Conservation (phyloP, 176 grass and related monocot genomes). For the Canna indica region DNA sequence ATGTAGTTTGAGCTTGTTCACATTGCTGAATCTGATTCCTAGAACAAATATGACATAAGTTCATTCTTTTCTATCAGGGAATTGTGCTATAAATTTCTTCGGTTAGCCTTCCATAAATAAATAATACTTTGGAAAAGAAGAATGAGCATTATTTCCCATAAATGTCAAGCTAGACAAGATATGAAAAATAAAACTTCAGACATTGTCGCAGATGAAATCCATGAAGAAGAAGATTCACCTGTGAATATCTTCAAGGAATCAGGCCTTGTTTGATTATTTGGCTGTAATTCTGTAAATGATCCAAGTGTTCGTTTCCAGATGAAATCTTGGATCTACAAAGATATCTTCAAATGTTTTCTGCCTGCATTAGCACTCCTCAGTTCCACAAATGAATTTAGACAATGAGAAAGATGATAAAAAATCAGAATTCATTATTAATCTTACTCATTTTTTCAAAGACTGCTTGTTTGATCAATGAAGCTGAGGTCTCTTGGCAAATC, state of each 20-base stretch:
- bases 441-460: slow-evolving; percentile 48
- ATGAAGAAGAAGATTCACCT: slow-evolving; percentile 23
- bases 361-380: slow-evolving; percentile 17
- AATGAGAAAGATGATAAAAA: background rate
- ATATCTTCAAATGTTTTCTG: slow-evolving; percentile 54
- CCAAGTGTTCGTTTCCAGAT: slow-evolving; percentile 30
- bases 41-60: too few species aligned
- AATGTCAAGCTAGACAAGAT: too few species aligned
- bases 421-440: background rate
- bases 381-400: background rate
- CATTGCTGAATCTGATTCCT: too few species aligned
- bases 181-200: background rate
- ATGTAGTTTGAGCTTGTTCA: too few species aligned
- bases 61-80: too few species aligned
- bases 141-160: too few species aligned
- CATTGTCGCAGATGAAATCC: too few species aligned
- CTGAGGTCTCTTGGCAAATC: slow-evolving; percentile 36
- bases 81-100: too few species aligned
- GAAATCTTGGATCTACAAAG: slow-evolving; percentile 51
- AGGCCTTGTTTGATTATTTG: slow-evolving; percentile 37
- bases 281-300: slow-evolving; percentile 10
- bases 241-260: slow-evolving; percentile 75
- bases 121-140: too few species aligned
- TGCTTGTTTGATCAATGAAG: slow-evolving; percentile 52
- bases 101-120: too few species aligned